A percentile compares a stretch with the other conserved stretches of the same genome.
phyloP scores from a whole-genome alignment of 108 stramenopile species.

The Pseudonitzschia multiseries region DNA sequence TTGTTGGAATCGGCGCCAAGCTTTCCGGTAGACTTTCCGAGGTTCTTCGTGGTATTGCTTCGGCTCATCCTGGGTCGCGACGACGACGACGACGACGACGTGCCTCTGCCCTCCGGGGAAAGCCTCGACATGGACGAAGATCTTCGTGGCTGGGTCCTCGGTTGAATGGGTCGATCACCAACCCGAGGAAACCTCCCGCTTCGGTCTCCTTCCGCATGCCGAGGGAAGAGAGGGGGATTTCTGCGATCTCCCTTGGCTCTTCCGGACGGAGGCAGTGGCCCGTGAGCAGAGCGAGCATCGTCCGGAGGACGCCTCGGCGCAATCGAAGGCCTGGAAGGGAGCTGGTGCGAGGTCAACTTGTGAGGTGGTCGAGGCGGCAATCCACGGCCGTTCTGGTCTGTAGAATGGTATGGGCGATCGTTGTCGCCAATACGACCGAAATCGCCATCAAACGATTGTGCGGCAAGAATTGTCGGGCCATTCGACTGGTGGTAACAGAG shows the following conservation, averaged over 20 bases:
- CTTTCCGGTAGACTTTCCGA: not conserved
- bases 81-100: not conserved
- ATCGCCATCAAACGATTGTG: not conserved
- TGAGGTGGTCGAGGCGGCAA: conserved; percentile 2
- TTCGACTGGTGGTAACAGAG: not conserved
- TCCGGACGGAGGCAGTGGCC: not conserved
- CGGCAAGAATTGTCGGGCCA: not conserved
- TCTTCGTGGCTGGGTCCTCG: not conserved
- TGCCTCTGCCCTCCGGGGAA: not conserved
- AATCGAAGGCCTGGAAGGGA: not conserved
- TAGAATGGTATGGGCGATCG: not conserved
- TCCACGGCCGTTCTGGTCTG: not conserved
- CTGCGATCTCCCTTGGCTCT: not conserved
- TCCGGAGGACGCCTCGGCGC: not conserved
- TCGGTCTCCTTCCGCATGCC: not conserved
- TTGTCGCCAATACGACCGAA: not conserved
- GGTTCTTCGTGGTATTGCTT: not conserved
- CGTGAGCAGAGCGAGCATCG: not conserved
- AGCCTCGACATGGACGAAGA: not conserved
- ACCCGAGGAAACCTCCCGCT: not conserved
- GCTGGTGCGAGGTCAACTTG: not conserved
- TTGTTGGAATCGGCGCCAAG: not conserved
- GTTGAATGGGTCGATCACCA: not conserved
- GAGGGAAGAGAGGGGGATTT: not conserved
- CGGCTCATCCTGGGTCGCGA: not conserved